Evolutionary conservation across 257 asterid species (phyloP).

Genomic region (Capsicum chinense): DNA sequence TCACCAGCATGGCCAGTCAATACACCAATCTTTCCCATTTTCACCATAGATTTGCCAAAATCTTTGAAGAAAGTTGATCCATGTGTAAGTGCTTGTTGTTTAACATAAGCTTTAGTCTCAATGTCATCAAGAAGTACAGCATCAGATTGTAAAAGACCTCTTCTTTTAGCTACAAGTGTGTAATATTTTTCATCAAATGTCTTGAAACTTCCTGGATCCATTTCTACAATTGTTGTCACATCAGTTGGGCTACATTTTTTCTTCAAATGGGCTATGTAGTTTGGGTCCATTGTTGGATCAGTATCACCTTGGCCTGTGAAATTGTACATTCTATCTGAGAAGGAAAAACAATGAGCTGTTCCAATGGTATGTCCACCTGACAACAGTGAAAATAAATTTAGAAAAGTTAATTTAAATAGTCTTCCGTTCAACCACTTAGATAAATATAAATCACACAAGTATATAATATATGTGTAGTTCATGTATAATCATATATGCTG

Average conservation of each 20-base stretch:
- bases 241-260: slow-evolving; percentile 49
- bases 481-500: too few relatives aligned
- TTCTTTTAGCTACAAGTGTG: slow-evolving; percentile 45
- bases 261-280: slow-evolving; percentile 47
- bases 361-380: slow-evolving; percentile 68
- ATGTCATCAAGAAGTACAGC: slow-evolving; percentile 54
- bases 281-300: slow-evolving; percentile 59
- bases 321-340: slow-evolving; percentile 61
- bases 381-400: too few relatives aligned
- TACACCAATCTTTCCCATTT: too few relatives aligned
- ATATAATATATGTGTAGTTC: too few relatives aligned
- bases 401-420: too few relatives aligned
- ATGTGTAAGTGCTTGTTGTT: background rate
- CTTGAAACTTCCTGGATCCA: too few relatives aligned
- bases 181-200: slow-evolving; percentile 49
- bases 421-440: too few relatives aligned
- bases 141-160: slow-evolving; percentile 57
- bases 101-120: slow-evolving; percentile 44
- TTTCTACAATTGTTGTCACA: slow-evolving; percentile 28
- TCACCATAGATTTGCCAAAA: slow-evolving; percentile 45
- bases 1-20: slow-evolving; percentile 53
- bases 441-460: too few relatives aligned
- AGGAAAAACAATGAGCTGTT: slow-evolving; percentile 52
- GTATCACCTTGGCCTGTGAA: slow-evolving; percentile 66
- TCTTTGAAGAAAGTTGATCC: slow-evolving; percentile 46